Base-by-base conservation (phyloP, 2,329 filamentous ascomycete species). In the Ceratocystis huliohia region DNA sequence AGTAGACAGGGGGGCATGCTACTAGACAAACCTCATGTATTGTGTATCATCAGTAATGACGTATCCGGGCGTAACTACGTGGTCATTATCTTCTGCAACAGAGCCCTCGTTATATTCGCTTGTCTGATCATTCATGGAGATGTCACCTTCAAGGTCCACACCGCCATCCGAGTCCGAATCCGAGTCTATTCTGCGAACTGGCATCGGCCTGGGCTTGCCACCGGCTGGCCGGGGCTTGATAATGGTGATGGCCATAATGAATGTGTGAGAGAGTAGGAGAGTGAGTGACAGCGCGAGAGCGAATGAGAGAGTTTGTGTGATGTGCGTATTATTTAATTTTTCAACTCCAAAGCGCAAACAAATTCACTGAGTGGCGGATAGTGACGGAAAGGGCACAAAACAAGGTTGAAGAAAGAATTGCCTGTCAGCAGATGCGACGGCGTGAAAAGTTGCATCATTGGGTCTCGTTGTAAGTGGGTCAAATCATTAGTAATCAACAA, bases 41-140 rank as follows among this genome's bases (percentile, higher is more conserved):
- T 96, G 91, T n/a, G 91, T 83, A 76, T 96, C 91, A 70, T 87
- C 84, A 10, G 93, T 96, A 71, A 97, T 89, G 68, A 88, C 78
- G 74, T 95, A 89, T 72, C 93, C 94, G 0, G 93, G 93, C 0
- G 92, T 96, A 71, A 96, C 87, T 70, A 96, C 88, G 45, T 81
- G 78, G 72, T 76, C 72, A 7, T 37, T 20, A 13, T n/a, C 56
- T 28, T 30, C 56, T 7, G 56, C 20, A 10, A n/a, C 56, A 37
- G 56, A 59, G 37, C 37, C 15, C 67, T 72, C 72, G 33, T 72
- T 70, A 65, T 71, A 72, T 13, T 71, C 69, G 17, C 53, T 22
- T 22, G 37, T 37, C 22, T n/a, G 13, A 10, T 63, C 30, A n/a
- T 75, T 73, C 78, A 81, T 82, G 64, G 77, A 72, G 63, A 79